Evolutionary conservation across 306 rosid species (phyloP).

Genomic region (Malus asiatica): DNA sequence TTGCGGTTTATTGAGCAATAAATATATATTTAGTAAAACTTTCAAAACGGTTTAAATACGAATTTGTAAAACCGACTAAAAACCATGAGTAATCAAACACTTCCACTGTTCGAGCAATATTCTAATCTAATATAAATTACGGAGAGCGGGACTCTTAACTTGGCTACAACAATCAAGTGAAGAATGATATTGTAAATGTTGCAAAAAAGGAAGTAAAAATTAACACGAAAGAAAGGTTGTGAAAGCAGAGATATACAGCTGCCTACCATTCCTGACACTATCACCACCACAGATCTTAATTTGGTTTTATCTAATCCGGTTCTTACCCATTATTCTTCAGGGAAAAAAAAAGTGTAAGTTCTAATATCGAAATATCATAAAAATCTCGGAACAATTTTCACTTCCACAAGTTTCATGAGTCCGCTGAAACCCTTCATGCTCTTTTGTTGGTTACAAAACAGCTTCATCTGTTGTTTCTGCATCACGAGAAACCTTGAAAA

Average conservation of each 20-base stretch:
- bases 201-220: constrained; percentile 9
- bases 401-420: constrained; percentile 24
- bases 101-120: neutral
- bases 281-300: constrained; percentile 23
- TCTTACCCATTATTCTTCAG: constrained; percentile 35
- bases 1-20: too few relatives aligned
- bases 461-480: constrained; percentile 27
- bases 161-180: neutral
- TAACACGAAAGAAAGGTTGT: constrained; percentile 20
- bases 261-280: constrained; percentile 34
- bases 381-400: constrained; percentile 20
- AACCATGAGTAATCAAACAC: neutral
- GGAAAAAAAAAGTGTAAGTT: constrained; percentile 11
- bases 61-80: neutral
- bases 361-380: constrained; percentile 24
- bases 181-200: neutral
- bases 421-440: constrained; percentile 9
- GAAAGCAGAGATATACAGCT: constrained; percentile 27
- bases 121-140: neutral
- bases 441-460: too few relatives aligned
- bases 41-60: too few relatives aligned
- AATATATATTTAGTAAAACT: too few relatives aligned
- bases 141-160: neutral
- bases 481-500: constrained; percentile 17
- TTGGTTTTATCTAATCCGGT: constrained; percentile 17